phyloP scores from a whole-genome alignment of 805 yeast species.

The Metahyphopichia silvanorum region DNA sequence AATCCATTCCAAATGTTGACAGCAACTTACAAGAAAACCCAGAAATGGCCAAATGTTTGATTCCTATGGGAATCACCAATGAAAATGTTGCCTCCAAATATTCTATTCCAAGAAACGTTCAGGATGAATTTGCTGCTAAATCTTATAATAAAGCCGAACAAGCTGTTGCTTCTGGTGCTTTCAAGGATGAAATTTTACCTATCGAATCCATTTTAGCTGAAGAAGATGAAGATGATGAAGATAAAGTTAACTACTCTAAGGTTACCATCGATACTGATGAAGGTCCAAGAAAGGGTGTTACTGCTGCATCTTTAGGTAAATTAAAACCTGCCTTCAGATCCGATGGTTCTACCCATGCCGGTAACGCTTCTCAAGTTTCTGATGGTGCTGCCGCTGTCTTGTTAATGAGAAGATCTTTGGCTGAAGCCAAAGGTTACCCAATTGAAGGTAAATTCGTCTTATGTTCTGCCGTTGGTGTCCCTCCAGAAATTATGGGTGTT shows the following conservation, averaged over 20 bases:
- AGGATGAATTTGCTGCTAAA: slow-evolving; percentile 85
- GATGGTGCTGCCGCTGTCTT: slow-evolving; percentile 95
- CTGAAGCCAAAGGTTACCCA: slow-evolving; percentile 67
- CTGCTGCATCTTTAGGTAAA: slow-evolving; percentile 69
- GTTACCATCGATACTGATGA: slow-evolving; percentile 66
- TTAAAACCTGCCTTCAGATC: slow-evolving; percentile 83
- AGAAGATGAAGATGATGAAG: slow-evolving; percentile 57
- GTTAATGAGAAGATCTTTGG: slow-evolving; percentile 80
- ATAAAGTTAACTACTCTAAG: slow-evolving; percentile 41
- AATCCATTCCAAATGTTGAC: slow-evolving; percentile 54
- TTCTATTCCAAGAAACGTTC: slow-evolving; percentile 62
- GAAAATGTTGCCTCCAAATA: slow-evolving; percentile 81
- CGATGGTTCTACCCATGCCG: slow-evolving; percentile 89
- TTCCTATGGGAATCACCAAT: slow-evolving; percentile 96
- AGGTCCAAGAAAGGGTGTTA: slow-evolving; percentile 87
- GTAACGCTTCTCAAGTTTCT: slow-evolving; percentile 92
- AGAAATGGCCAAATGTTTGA: slow-evolving; percentile 61
- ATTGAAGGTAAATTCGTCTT: slow-evolving; percentile 78
- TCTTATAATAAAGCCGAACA: slow-evolving; percentile 82
- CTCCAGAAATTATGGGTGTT: slow-evolving; percentile 96
- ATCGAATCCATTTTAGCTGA: slow-evolving; percentile 57
- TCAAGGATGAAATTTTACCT: slow-evolving; percentile 87
- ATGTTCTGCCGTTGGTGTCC: slow-evolving; percentile 84
- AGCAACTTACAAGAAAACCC: slow-evolving; percentile 29
- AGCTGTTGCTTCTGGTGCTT: slow-evolving; percentile 70